phyloP scores from a whole-genome alignment of 768 basidiomycete genomes.

The Astraeus odoratus region DNA sequence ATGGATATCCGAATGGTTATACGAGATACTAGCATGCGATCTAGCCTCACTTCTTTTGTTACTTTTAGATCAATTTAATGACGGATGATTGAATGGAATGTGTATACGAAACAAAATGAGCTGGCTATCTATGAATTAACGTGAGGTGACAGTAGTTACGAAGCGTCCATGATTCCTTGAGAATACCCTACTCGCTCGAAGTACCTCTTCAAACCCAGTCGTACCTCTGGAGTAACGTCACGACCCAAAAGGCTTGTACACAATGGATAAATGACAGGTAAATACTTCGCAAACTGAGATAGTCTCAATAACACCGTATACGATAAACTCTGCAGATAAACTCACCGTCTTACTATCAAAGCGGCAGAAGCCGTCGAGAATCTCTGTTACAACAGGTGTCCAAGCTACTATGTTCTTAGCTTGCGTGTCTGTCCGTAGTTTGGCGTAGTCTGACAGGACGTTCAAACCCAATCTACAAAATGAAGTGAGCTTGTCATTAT shows the following conservation, averaged over 20 bases:
- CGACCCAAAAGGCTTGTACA: constrained; percentile 78
- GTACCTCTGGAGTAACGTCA: constrained; percentile 78
- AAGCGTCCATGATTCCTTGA: constrained; percentile 63
- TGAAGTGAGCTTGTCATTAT: constrained; percentile 5
- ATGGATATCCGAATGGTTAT: constrained; percentile 26
- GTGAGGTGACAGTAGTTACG: constrained; percentile 22
- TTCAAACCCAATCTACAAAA: constrained; percentile 69
- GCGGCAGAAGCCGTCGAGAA: constrained; percentile 80
- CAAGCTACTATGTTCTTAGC: constrained; percentile 93
- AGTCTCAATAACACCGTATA: background rate
- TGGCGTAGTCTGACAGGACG: constrained; percentile 86
- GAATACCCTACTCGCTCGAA: constrained; percentile 73
- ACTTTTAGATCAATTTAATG: constrained; percentile 9
- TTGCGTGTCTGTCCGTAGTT: constrained; percentile 84
- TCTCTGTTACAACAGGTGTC: constrained; percentile 98
- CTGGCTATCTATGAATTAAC: constrained; percentile 24
- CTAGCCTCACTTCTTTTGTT: constrained; percentile 8
- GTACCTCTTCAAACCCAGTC: constrained; percentile 71
- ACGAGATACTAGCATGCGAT: constrained; percentile 33
- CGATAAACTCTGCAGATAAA: constrained; percentile 9
- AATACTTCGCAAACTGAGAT: constrained; percentile 80
- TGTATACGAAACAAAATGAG: constrained; percentile 7
- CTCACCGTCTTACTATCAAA: constrained; percentile 91
- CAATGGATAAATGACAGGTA: constrained; percentile 87
- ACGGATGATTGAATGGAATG: constrained; percentile 25